A percentile compares a stretch with the other conserved stretches of the same genome.
Evolutionary conservation across 23 red algal genomes (phyloP).

Genomic region (Gracilaria gracilis): DNA sequence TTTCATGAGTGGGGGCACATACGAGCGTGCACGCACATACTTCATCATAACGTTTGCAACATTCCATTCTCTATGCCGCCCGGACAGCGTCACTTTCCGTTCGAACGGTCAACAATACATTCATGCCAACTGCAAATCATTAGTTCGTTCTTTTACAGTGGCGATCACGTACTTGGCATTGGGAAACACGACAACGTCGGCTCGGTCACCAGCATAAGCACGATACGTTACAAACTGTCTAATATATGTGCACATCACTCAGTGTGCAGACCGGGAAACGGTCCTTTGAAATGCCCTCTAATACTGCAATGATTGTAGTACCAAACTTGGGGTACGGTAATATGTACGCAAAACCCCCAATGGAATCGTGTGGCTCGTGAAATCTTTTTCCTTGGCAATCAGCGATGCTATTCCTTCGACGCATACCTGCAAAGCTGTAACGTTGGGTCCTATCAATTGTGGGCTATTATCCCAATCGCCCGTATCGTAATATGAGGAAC

Average conservation of each 20-base stretch:
- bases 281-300: not conserved
- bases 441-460: not conserved
- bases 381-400: not conserved
- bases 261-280: slow-evolving; percentile 5
- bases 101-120: not conserved
- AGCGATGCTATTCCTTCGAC: not conserved
- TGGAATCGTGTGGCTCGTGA: not conserved
- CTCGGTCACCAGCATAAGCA: not conserved
- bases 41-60: not conserved
- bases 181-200: not conserved
- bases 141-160: not conserved
- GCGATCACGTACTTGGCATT: not conserved
- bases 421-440: not conserved
- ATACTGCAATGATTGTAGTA: not conserved
- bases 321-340: no score
- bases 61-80: not conserved
- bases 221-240: not conserved
- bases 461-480: not conserved
- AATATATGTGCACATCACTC: not conserved
- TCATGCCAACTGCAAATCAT: not conserved
- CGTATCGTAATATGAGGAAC: not conserved
- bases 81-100: not conserved
- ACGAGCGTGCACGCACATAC: not conserved
- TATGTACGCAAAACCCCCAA: not conserved
- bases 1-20: not conserved